Evolutionary conservation across 345 rosid species (phyloP).

Genomic region (Gossypium bickii): DNA sequence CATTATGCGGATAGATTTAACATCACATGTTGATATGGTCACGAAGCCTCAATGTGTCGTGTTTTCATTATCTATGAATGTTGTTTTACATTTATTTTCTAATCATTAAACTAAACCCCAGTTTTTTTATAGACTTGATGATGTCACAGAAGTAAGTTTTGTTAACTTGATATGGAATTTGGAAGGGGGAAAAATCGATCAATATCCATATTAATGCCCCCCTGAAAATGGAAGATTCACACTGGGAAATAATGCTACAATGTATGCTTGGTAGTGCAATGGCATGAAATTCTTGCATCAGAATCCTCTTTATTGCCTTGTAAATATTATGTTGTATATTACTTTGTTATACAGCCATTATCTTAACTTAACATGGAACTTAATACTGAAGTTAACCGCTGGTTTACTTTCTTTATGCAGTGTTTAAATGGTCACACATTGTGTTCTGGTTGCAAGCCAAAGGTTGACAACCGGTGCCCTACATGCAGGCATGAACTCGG

Average conservation of each 20-base stretch:
- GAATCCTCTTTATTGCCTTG: background rate
- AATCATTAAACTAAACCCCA: background rate
- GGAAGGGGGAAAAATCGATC: too few species aligned
- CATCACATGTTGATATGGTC: background rate
- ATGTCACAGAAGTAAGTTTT: too few species aligned
- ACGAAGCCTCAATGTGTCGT: background rate
- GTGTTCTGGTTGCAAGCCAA: slow-evolving; percentile 76
- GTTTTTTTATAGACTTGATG: background rate
- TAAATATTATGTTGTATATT: background rate
- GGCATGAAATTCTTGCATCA: background rate
- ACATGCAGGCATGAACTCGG: slow-evolving; percentile 84
- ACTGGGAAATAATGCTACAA: background rate
- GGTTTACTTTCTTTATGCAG: slow-evolving; percentile 31
- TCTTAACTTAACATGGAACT: too few species aligned
- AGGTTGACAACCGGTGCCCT: slow-evolving; percentile 75
- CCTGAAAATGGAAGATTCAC: too few species aligned
- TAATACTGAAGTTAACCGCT: background rate
- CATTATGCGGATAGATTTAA: background rate
- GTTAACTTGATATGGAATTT: too few species aligned
- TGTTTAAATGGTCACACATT: slow-evolving; percentile 77
- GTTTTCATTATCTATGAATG: background rate
- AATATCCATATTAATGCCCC: too few species aligned
- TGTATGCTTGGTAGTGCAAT: background rate
- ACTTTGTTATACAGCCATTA: too few species aligned
- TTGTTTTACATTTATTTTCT: background rate